These are phyloP conservation scores for Castanea crenata DNA, from an alignment of 306 rosid species.

Conservation along the genomic window DNA sequence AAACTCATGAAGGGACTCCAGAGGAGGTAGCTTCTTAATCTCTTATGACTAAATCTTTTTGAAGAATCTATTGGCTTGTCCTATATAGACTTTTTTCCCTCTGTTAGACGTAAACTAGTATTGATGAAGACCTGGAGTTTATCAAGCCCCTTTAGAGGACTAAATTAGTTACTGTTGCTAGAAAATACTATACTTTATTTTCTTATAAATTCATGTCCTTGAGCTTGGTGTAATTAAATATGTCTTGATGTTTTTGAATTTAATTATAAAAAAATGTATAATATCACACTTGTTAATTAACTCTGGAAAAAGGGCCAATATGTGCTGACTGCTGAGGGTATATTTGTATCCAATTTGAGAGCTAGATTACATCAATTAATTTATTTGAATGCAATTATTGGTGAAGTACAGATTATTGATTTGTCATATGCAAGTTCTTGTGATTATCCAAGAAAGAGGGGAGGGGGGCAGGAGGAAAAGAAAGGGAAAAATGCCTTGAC, in stretches of 20 bases:
- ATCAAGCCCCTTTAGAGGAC: background rate
- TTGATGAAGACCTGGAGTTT: background rate
- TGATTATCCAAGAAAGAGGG: background rate
- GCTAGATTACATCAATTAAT: background rate
- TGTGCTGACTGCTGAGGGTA: background rate
- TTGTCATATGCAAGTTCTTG: background rate
- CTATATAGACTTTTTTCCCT: slow-evolving; percentile 5
- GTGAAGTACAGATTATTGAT: background rate
- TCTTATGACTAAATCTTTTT: slow-evolving; percentile 13
- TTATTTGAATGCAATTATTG: background rate
- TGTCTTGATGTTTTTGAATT: background rate
- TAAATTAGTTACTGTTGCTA: background rate
- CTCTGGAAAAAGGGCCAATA: background rate
- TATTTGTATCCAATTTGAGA: background rate
- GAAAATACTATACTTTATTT: background rate
- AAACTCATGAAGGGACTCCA: slow-evolving; percentile 70
- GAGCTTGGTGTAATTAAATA: background rate
- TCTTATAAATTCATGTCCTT: background rate
- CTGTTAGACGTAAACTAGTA: background rate
- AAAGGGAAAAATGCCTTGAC: too few relatives aligned
- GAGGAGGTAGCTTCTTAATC: slow-evolving; percentile 68
- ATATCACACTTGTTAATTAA: background rate
- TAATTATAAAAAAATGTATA: background rate
- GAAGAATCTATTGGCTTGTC: slow-evolving; percentile 7
- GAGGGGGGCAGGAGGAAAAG: too few relatives aligned